Percentiles rank a stretch among this genome's conserved stretches.
Conservation (phyloP, 2,329 filamentous ascomycete species). For the Ascocoryne sarcoides region DNA sequence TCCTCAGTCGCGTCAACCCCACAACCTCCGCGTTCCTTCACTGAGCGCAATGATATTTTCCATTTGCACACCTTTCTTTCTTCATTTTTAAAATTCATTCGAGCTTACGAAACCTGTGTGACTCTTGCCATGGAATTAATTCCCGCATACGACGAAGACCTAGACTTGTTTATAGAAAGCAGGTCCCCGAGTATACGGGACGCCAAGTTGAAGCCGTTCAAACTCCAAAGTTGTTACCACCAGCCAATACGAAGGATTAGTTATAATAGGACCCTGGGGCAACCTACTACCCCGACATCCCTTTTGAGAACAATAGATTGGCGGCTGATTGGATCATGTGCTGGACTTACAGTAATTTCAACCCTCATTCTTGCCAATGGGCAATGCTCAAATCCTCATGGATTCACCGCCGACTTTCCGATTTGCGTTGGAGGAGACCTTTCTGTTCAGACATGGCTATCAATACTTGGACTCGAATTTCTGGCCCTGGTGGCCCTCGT, state of each 20-base stretch:
- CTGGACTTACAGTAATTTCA: constrained; percentile 1
- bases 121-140: too few species aligned
- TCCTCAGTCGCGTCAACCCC: too few species aligned
- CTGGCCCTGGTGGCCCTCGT: constrained; percentile 1
- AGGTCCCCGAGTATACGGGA: too few species aligned
- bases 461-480: constrained; percentile 9
- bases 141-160: too few species aligned
- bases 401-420: not conserved
- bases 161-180: too few species aligned
- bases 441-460: constrained; percentile 7
- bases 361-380: constrained; percentile 4
- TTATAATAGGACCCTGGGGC: not conserved
- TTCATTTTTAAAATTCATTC: too few species aligned
- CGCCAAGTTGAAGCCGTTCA: not conserved
- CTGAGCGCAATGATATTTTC: too few species aligned
- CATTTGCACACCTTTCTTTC: too few species aligned
- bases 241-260: not conserved
- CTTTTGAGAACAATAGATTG: constrained; percentile 5
- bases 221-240: not conserved
- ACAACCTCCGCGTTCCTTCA: too few species aligned
- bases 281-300: constrained; percentile 2
- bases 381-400: constrained; percentile 1
- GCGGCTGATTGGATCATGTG: constrained; percentile 1
- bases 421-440: constrained; percentile 7
- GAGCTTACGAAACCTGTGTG: too few species aligned